Conservation (phyloP, 164 flowering plant genomes). For the Vitis vinifera region DNA sequence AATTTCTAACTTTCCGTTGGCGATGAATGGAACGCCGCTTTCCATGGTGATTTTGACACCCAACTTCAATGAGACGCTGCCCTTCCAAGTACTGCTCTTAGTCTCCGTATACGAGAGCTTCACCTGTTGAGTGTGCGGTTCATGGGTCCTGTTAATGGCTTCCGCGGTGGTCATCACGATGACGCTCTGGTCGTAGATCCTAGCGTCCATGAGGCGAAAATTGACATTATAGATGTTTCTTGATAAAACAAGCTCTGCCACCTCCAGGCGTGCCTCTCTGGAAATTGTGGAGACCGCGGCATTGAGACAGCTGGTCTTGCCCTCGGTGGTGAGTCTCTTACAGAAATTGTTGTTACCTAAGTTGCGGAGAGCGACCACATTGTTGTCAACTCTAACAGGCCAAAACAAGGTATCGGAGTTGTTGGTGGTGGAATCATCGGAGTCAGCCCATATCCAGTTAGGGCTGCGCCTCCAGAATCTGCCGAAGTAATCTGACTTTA, state of each 20-base stretch:
- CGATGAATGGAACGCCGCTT: conserved; percentile 2
- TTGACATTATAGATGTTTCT: conserved; percentile 1
- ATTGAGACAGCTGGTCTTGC: not conserved
- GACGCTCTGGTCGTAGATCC: too few species aligned
- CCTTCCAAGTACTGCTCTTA: conserved; percentile 5
- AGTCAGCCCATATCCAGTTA: conserved; percentile 8
- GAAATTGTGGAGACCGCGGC: not conserved
- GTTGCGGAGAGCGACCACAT: conserved; percentile 10
- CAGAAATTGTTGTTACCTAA: conserved; percentile 5
- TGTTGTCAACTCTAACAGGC: conserved; percentile 5
- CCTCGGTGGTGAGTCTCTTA: not conserved
- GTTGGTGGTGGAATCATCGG: not conserved
- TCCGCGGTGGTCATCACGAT: not conserved
- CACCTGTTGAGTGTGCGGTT: not conserved
- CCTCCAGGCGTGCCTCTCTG: not conserved
- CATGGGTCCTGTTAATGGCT: conserved; percentile 1
- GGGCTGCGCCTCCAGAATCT: not conserved
- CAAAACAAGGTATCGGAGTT: conserved; percentile 4
- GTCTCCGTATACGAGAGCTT: not conserved
- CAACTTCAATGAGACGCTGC: not conserved
- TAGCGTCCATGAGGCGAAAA: not conserved
- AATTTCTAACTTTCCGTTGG: not conserved
- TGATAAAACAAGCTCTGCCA: conserved; percentile 6
- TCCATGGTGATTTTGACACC: conserved; percentile 1
- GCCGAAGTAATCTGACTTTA: not conserved